Conservation (phyloP, 2,329 filamentous ascomycete genomes). For the Fusarium chaquense region DNA sequence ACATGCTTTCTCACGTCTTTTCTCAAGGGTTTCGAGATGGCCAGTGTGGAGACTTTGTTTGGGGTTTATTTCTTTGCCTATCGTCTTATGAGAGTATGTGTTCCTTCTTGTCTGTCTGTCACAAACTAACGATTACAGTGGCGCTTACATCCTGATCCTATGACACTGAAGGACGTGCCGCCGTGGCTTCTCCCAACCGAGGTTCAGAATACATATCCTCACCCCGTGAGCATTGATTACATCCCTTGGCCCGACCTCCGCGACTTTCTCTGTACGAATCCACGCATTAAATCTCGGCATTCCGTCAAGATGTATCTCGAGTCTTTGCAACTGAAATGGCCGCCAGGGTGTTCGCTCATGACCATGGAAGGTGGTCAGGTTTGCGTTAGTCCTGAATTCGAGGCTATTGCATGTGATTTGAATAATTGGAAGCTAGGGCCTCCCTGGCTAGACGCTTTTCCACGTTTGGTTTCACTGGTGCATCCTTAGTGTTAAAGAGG, state of each 20-base stretch:
- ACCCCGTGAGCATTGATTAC: constrained; percentile 45
- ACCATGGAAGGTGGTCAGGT: constrained; percentile 23
- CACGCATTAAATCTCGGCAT: constrained; percentile 36
- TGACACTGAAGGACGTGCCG: constrained; percentile 39
- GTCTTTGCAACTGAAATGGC: constrained; percentile 41
- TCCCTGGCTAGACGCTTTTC: constrained; percentile 44
- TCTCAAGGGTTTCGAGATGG: constrained; percentile 42
- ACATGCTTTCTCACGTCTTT: constrained; percentile 40
- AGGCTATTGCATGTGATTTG: constrained; percentile 40
- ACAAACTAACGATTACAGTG: constrained; percentile 29
- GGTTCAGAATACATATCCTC: constrained; percentile 41
- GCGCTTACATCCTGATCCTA: constrained; percentile 43
- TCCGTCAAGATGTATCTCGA: constrained; percentile 43
- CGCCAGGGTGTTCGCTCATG: constrained; percentile 34
- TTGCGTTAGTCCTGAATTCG: constrained; percentile 42
- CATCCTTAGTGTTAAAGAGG: constrained; percentile 14
- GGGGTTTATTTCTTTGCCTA: constrained; percentile 46
- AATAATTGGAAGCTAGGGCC: constrained; percentile 41
- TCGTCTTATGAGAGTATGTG: constrained; percentile 40
- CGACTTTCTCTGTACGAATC: constrained; percentile 41
- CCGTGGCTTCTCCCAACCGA: constrained; percentile 40
- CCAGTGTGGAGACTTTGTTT: constrained; percentile 43
- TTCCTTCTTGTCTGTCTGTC: neutral
- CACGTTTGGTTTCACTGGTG: constrained; percentile 34
- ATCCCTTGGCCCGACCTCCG: constrained; percentile 45